These are phyloP conservation scores for Fusarium sp. DNA, from an alignment of 2,329 filamentous ascomycete genomes.

Conservation along the genomic window DNA sequence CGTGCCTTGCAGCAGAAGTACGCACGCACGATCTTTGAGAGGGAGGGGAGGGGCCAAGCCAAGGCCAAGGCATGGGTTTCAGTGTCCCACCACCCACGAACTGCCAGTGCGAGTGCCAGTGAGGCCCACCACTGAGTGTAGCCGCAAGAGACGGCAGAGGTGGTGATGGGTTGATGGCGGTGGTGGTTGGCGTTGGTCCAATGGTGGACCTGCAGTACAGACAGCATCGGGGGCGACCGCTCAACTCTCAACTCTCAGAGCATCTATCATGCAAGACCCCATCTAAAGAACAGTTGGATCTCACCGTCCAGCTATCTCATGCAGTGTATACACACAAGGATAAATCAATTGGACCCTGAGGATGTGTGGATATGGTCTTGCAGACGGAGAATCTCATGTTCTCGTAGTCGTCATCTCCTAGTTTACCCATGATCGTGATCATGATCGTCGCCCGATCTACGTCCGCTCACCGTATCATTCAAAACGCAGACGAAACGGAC, in stretches of 20 bases:
- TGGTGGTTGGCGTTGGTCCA: conserved; percentile 8
- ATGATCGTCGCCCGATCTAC: conserved; percentile 20
- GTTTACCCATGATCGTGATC: conserved; percentile 14
- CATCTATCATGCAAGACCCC: neutral
- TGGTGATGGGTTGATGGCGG: neutral
- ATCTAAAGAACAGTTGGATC: neutral
- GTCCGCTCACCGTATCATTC: neutral
- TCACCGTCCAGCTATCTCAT: conserved; percentile 15
- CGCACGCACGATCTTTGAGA: neutral
- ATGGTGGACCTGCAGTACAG: conserved; percentile 7
- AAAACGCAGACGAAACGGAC: conserved; percentile 7
- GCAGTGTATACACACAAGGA: neutral
- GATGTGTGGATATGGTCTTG: neutral
- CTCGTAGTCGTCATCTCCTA: neutral
- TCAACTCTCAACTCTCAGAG: neutral
- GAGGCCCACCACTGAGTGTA: neutral
- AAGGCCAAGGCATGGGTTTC: conserved; percentile 11
- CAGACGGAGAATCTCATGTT: neutral
- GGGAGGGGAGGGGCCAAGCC: neutral
- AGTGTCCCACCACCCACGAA: conserved; percentile 27
- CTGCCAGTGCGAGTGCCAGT: neutral
- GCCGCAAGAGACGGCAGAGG: neutral
- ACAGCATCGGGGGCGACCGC: neutral
- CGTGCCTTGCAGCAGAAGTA: conserved; percentile 39
- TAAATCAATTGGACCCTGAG: neutral